A percentile compares a stretch with the other conserved stretches of the same genome.
These are phyloP conservation scores for Dicorynia guianensis DNA, from an alignment of 306 rosid genomes.

Conservation along the genomic window DNA sequence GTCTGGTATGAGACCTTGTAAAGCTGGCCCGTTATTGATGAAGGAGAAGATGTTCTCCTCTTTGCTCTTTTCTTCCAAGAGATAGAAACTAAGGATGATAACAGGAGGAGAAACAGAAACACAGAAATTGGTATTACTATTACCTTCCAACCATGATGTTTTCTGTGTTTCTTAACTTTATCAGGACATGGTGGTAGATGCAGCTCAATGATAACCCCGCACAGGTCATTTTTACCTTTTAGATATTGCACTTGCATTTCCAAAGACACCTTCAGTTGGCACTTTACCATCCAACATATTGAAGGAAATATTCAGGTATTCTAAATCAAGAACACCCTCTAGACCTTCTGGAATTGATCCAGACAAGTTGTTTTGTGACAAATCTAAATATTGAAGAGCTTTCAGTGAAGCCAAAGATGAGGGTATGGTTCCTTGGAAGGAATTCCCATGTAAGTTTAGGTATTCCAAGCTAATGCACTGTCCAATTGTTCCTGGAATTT, in stretches of 20 bases:
- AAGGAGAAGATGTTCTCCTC: not conserved
- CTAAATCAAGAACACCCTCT: too few species aligned
- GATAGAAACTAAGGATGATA: not conserved
- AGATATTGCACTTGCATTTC: too few species aligned
- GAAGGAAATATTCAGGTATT: too few species aligned
- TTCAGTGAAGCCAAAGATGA: not conserved
- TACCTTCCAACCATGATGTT: not conserved
- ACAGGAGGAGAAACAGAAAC: not conserved
- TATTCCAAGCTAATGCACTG: not conserved
- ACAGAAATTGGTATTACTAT: not conserved
- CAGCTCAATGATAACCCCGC: not conserved
- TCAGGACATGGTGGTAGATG: not conserved
- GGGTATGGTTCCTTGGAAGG: not conserved
- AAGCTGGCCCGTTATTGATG: not conserved
- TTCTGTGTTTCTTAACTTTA: not conserved
- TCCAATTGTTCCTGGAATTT: not conserved
- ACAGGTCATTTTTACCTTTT: not conserved
- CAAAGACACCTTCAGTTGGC: too few species aligned
- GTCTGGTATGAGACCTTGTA: slow-evolving; percentile 12
- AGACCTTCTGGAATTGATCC: too few species aligned
- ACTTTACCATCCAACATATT: too few species aligned
- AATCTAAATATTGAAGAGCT: not conserved
- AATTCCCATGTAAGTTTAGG: too few species aligned
- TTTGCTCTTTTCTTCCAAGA: not conserved
- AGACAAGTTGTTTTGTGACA: too few species aligned